Evolutionary conservation across 345 rosid genomes (phyloP), one percentile per base, ranked within the genome.

Genomic region (Eutrema heterophyllum): DNA sequence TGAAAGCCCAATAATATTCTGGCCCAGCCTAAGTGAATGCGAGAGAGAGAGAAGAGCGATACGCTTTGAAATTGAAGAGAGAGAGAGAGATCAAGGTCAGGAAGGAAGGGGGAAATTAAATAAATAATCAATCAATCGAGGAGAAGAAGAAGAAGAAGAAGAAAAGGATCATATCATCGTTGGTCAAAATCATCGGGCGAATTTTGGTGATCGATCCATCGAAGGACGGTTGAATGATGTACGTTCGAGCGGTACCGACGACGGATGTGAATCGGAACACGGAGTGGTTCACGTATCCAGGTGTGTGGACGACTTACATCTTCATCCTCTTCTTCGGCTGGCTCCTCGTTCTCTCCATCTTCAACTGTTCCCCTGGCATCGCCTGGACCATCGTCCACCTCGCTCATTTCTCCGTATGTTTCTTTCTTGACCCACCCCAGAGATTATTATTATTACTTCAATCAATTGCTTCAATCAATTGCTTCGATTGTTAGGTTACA

Each of bases 221-320:
- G 32, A 4, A 29, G 3, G 32, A 5, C 32, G 32, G 32, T 29
- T 5, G 5, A 4, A 30, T 30, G 67, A 86, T 91, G 83, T 91
- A 91, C 63, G 95, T 91, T 11, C 76, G 80, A 79, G 92, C 92
- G 57, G 77, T 77, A 75, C 88, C 88, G 68, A 78, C 97, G 75
- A 81, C 95, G 84, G 97, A 91, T 87, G 89, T 89, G 82, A 91
- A 91, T 73, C 70, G 79, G 85, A 91, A 91, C 78, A 91, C 95
- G n/a, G 95, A 87, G 82, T 90, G 90, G 94, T 90, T 90, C 88
- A 87, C 87, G 77, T 90, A 88, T 61, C 92, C 97, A 0, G 97
- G 95, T 1, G 97, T 91, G 0, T 91, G 94, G 89, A 86, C 89
- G 36, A 75, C 89, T 3, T 88, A 86, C 75, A 81, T 88, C 39